phyloP scores from a whole-genome alignment of 352 stramenopile species.

The Pythium aquatile region DNA sequence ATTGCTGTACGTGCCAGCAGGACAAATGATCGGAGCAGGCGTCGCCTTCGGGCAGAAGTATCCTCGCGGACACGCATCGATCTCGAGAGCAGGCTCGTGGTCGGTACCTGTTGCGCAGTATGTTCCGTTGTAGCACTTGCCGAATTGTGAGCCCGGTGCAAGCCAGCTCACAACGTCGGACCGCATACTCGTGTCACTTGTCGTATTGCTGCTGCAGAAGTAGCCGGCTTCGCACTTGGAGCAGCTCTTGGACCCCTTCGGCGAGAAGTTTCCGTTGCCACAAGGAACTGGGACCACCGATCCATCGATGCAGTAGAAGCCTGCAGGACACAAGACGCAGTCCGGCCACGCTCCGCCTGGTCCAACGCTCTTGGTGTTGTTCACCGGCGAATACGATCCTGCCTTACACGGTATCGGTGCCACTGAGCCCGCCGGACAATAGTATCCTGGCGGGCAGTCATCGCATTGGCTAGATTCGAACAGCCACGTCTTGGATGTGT shows the following conservation, averaged over 20 bases:
- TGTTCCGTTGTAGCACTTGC: conserved; percentile 86
- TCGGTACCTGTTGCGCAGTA: conserved; percentile 75
- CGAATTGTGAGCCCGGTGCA: conserved; percentile 52
- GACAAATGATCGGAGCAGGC: conserved; percentile 66
- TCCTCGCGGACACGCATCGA: conserved; percentile 73
- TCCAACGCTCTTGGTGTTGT: conserved; percentile 69
- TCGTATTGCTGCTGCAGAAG: conserved; percentile 77
- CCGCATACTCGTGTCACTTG: conserved; percentile 64
- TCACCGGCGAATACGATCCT: conserved; percentile 69
- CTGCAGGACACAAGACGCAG: conserved; percentile 76
- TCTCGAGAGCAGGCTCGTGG: conserved; percentile 63
- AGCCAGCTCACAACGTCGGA: conserved; percentile 54
- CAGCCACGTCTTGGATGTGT: conserved; percentile 68
- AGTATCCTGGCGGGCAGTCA: conserved; percentile 74
- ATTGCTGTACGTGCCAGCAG: conserved; percentile 84
- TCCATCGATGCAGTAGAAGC: conserved; percentile 79
- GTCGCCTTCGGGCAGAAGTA: conserved; percentile 82
- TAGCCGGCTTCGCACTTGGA: conserved; percentile 62
- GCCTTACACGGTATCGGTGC: conserved; percentile 66
- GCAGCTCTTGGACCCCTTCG: conserved; percentile 53
- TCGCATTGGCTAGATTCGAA: conserved; percentile 76
- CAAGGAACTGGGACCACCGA: conserved; percentile 64
- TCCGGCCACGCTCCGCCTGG: conserved; percentile 49
- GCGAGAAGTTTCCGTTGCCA: conserved; percentile 61
- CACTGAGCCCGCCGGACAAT: conserved; percentile 64